Evolutionary conservation across 306 rosid species (phyloP), one percentile per base, ranked within the genome.

Genomic region (Dalbergia oliveri): DNA sequence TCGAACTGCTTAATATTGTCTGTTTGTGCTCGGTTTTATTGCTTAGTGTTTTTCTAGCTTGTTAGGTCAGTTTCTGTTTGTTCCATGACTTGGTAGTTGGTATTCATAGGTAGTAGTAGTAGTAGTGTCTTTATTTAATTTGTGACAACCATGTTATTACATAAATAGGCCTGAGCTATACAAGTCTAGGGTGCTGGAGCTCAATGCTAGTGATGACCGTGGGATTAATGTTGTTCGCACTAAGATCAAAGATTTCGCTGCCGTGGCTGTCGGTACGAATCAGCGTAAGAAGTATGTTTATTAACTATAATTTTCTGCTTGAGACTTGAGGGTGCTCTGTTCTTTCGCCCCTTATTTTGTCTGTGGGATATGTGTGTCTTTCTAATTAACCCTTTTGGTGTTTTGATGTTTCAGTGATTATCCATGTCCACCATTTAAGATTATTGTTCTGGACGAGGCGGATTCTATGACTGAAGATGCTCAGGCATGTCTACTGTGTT

Each of bases 401-500:
- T 69, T 78, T 11, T 43, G 59, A 61, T 68, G 13, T 81, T 81
- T 77, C 82, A 93, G 98, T 85, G 92, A 87, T 51, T 88, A 93
- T 76, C 99, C 94, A 33, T 95, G 97, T 56, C 98, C 97, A 13
- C 98, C 97, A 5, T 95, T 75, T 81, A 95, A 95, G 90, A 93
- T 95, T 64, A 93, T 95, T 71, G 94, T 95, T 68, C 90, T 95
- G 2, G 99, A 95, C 41, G 99, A 95, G 87, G 99, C 99, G 0
- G 99, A 95, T 83, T 95, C 99, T 62, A 95, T 95, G 98, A 93
- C 98, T 0, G 98, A 95, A 90, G 98, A 95, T 88, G 98, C 99
- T 89, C 98, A 91, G 96, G 98, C 77, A 88, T 65, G 85, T 65
- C 69, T 84, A 0, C 64, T 74, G 12, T 56, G 34, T 56, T 8